These are phyloP conservation scores for Fusarium globosum DNA, from an alignment of 2,329 filamentous ascomycete genomes.

Conservation along the genomic window DNA sequence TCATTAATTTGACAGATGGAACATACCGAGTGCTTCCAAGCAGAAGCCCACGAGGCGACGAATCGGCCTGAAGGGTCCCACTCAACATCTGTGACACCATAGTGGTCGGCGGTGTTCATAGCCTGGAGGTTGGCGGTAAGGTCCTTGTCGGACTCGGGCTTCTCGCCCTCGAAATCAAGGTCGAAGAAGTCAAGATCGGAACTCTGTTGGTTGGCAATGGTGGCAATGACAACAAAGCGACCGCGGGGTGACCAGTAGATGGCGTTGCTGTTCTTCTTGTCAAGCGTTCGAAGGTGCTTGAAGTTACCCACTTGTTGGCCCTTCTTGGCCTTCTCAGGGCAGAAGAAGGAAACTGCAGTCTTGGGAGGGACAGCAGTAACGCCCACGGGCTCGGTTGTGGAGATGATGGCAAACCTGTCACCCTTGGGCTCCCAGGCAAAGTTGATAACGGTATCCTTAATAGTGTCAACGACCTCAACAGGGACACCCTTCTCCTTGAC, in stretches of 20 bases:
- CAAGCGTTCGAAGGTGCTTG: conserved; percentile 92
- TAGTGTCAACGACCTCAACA: conserved; percentile 95
- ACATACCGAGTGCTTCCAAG: conserved; percentile 94
- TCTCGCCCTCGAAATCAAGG: conserved; percentile 97
- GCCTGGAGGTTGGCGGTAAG: conserved; percentile 93
- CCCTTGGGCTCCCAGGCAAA: conserved; percentile 99
- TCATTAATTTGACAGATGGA: conserved; percentile 23
- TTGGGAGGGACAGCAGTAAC: conserved; percentile 89
- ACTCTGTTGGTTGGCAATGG: conserved; percentile 90
- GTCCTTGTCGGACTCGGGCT: conserved; percentile 92
- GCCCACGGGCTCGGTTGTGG: conserved; percentile 83
- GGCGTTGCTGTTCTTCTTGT: conserved; percentile 99
- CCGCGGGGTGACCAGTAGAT: conserved; percentile 99
- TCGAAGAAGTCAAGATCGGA: conserved; percentile 98
- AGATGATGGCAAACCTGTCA: conserved; percentile 96
- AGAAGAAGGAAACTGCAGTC: conserved; percentile 95
- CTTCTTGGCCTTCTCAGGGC: conserved; percentile 97
- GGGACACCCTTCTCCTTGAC: conserved; percentile 97
- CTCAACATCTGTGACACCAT: conserved; percentile 96
- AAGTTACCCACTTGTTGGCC: conserved; percentile 86
- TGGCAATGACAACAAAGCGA: conserved; percentile 93
- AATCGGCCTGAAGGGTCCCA: conserved; percentile 98
- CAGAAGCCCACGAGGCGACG: conserved; percentile 90
- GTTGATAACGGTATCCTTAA: conserved; percentile 99
- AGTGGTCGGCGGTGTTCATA: conserved; percentile 95